Evolutionary conservation across 2,329 filamentous ascomycete genomes (phyloP).

Genomic region (Aspergillus fijiensis): DNA sequence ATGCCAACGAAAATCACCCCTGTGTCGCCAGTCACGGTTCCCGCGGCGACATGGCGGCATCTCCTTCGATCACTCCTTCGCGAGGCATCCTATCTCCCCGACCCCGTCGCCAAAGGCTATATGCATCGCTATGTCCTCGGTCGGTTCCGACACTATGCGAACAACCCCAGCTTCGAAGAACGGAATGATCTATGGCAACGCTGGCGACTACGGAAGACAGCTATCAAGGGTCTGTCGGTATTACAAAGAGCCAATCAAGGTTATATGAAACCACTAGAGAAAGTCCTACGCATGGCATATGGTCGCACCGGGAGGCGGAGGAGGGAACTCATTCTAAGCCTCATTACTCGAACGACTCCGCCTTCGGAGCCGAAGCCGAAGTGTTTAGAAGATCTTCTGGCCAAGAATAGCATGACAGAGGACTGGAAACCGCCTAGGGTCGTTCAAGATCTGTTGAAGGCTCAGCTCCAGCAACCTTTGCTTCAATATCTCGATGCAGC

Average conservation of each 20-base stretch:
- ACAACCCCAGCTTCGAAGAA: slow-evolving; percentile 18
- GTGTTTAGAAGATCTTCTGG: not conserved
- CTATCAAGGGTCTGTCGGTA: slow-evolving; percentile 42
- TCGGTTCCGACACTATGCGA: slow-evolving; percentile 48
- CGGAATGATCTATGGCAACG: slow-evolving; percentile 19
- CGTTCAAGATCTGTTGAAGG: slow-evolving; percentile 33
- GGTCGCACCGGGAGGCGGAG: slow-evolving; percentile 57
- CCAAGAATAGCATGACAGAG: slow-evolving; percentile 18
- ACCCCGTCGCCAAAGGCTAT: slow-evolving; percentile 53
- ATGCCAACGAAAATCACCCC: not conserved
- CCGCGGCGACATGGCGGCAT: slow-evolving; percentile 39
- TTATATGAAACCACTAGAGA: slow-evolving; percentile 51
- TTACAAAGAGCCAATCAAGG: slow-evolving; percentile 58
- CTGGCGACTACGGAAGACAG: slow-evolving; percentile 25
- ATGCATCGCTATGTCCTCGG: slow-evolving; percentile 49
- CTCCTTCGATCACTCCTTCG: slow-evolving; percentile 58
- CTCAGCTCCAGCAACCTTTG: slow-evolving; percentile 33
- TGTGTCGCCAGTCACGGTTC: slow-evolving; percentile 23
- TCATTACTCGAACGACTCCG: slow-evolving; percentile 31
- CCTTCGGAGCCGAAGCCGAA: slow-evolving; percentile 22
- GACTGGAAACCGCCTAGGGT: slow-evolving; percentile 38
- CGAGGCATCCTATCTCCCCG: slow-evolving; percentile 61
- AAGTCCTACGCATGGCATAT: slow-evolving; percentile 56
- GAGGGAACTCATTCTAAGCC: slow-evolving; percentile 45
- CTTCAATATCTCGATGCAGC: slow-evolving; percentile 26